Conservation (phyloP, 169 alveolate species). For the Plasmodium inui region DNA sequence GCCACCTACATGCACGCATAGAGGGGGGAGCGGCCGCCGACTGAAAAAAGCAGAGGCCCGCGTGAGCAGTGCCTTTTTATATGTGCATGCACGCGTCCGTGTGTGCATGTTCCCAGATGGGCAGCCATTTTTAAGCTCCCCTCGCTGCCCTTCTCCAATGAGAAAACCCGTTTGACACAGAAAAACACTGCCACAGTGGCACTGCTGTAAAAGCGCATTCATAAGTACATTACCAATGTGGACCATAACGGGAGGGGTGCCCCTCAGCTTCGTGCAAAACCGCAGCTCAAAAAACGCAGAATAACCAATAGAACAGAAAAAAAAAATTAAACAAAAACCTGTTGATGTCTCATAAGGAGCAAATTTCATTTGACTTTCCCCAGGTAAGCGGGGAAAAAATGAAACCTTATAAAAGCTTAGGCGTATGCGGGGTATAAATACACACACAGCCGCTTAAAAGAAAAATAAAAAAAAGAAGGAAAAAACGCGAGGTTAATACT, state of each 20-base stretch:
- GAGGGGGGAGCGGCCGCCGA: background rate
- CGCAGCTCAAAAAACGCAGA: background rate
- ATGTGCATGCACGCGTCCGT: constrained; percentile 4
- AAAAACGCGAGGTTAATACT: background rate
- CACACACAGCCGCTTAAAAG: background rate
- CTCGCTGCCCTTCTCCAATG: background rate
- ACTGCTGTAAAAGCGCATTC: no score
- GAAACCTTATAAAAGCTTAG: background rate
- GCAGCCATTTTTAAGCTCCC: background rate
- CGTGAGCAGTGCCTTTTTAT: background rate
- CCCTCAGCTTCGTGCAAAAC: no score
- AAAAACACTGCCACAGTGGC: no score
- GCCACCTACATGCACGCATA: constrained; percentile 77
- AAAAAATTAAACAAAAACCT: background rate
- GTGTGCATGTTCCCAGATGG: background rate
- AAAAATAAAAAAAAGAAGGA: no score
- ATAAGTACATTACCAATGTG: no score
- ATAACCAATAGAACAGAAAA: background rate
- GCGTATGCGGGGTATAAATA: background rate
- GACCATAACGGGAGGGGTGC: no score
- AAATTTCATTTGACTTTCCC: background rate
- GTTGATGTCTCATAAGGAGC: background rate
- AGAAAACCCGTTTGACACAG: background rate
- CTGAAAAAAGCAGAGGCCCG: background rate
- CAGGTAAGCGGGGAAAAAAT: background rate